Evolutionary conservation across 2,329 filamentous ascomycete genomes (phyloP).

Genomic region (Fusarium robinianum): DNA sequence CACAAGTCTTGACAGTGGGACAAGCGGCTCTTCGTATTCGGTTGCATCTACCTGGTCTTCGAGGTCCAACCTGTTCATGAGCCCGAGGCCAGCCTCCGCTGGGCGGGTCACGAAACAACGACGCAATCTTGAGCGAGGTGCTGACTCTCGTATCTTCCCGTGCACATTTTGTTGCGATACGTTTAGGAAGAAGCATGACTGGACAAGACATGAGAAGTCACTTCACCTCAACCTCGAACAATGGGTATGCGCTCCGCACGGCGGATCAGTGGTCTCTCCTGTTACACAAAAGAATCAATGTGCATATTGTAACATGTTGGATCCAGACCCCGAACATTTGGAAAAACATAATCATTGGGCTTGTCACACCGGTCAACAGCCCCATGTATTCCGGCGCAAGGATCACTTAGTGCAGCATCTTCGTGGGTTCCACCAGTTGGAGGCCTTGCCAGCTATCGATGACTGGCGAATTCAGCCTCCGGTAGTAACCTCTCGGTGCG

Average conservation of each 20-base stretch:
- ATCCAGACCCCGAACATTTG: conserved; percentile 17
- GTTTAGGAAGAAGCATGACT: conserved; percentile 6
- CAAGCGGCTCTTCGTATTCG: neutral
- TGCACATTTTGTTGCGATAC: conserved; percentile 9
- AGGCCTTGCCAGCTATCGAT: conserved; percentile 47
- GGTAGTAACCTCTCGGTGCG: conserved; percentile 30
- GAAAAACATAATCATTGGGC: conserved; percentile 13
- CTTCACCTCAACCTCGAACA: conserved; percentile 3
- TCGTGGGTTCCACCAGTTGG: conserved; percentile 31
- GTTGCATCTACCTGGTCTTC: neutral
- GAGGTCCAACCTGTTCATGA: neutral
- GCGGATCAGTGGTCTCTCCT: conserved; percentile 10
- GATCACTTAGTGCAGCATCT: conserved; percentile 36
- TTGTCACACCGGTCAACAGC: conserved; percentile 5
- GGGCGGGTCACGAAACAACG: neutral
- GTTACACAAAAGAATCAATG: conserved; percentile 16
- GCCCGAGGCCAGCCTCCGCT: neutral
- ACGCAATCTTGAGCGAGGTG: too few species aligned
- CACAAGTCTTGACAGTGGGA: neutral
- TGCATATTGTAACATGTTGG: conserved; percentile 19
- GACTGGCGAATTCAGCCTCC: conserved; percentile 27
- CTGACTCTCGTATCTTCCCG: neutral
- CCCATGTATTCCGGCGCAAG: conserved; percentile 25
- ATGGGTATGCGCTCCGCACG: conserved; percentile 5
- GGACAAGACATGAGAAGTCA: conserved; percentile 5